Evolutionary conservation across 106 monocot species (phyloP), one percentile per base, ranked within the genome.

Genomic region (Amphibolis antarctica): DNA sequence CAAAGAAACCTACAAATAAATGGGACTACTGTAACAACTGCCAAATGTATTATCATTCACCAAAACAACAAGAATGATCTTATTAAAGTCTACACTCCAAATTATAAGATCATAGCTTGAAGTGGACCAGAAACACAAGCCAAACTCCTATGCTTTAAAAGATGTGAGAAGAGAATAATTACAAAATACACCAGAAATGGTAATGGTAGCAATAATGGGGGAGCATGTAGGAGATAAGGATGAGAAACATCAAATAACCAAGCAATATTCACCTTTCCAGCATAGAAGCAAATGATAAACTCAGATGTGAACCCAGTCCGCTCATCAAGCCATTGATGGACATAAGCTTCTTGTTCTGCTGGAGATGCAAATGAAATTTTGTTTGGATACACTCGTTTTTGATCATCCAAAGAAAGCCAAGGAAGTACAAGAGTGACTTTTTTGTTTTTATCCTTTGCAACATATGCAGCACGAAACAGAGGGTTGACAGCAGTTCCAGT

Each of bases 401-500:
- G 92, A 76, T 93, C 88, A 27, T 75, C 74, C 51, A 72, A 69
- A 62, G 88, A 93, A 5, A 93, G 82, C 92, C 92, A 93, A 60
- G 92, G 92, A 69, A 93, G 72, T 42, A 83, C 82, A 56, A 93
- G 61, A 18, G 76, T 78, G 47, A 93, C 85, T 15, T 80, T 85
- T 57, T 53, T 63, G 0, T 78, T 70, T 42, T 70, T 76, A 64
- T 72, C 68, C 66, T 80, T 85, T 23, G 85, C 77, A 44, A 93
- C 82, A 72, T 85, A 88, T 69, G 92, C 85, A 59, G 92, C 88
- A 62, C 88, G 84, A 68, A 93, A 93, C 67, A 85, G 69, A 46
- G 92, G 92, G 62, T 93, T 93, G 26, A 88, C 72, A 31, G 92
- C 84, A 26, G 88, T 93, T 69, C 92, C 88, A 26, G 92, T 93